Evolutionary conservation across 352 stramenopile species (phyloP).

Genomic region (Pythium apleroticum): DNA sequence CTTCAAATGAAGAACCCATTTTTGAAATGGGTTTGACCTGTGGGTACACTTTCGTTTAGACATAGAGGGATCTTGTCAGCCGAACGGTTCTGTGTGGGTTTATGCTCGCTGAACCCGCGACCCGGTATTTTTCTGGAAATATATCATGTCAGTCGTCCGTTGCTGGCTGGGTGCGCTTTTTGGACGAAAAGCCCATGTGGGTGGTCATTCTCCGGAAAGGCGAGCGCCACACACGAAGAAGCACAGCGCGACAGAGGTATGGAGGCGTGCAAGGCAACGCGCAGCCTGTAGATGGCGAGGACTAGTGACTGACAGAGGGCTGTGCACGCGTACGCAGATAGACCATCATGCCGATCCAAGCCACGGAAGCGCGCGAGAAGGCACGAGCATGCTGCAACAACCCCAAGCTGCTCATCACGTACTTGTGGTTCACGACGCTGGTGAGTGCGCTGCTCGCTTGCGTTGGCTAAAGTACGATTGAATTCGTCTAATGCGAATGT

Average conservation of each 20-base stretch:
- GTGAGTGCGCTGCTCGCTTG: conserved; percentile 13
- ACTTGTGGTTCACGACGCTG: conserved; percentile 82
- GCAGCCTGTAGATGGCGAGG: not conserved
- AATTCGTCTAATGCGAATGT: not conserved
- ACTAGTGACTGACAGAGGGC: not conserved
- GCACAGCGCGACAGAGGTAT: not conserved
- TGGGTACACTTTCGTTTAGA: not conserved
- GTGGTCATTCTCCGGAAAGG: conserved; percentile 27
- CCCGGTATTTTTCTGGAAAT: conserved; percentile 8
- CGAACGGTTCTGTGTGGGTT: not conserved
- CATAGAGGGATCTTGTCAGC: not conserved
- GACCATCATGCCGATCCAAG: conserved; percentile 47
- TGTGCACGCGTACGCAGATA: not conserved
- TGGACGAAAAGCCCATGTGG: conserved; percentile 1
- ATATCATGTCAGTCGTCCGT: conserved; percentile 21
- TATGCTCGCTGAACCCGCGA: not conserved
- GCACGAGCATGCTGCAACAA: conserved; percentile 74
- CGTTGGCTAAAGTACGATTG: not conserved
- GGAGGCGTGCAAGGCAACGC: not conserved
- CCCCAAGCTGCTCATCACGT: conserved; percentile 83
- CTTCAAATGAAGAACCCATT: not conserved
- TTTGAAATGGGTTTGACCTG: not conserved
- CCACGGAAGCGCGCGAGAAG: conserved; percentile 55
- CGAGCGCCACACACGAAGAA: conserved; percentile 7
- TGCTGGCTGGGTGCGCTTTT: conserved; percentile 12